phyloP scores from a whole-genome alignment of 2,329 filamentous ascomycete genomes.

The Ophiocordyceps australis region DNA sequence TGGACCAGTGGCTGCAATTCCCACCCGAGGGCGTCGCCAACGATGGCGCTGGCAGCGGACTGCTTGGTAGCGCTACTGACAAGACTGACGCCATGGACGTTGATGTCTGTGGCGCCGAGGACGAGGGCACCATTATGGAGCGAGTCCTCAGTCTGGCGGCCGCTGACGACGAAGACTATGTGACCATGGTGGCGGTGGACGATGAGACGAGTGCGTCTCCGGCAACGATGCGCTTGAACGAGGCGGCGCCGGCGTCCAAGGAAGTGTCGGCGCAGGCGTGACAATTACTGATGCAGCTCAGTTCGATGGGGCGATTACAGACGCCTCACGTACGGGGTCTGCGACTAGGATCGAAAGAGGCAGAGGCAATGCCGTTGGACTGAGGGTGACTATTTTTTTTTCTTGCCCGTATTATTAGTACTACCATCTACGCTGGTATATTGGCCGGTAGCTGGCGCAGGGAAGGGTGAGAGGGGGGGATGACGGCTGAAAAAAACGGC shows the following conservation, averaged over 20 bases:
- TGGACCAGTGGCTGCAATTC: constrained; percentile 41
- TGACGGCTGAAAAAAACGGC: no score
- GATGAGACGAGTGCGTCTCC: neutral
- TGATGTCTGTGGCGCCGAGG: constrained; percentile 2
- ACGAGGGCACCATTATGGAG: constrained; percentile 10
- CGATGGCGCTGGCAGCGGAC: constrained; percentile 11
- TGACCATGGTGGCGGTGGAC: constrained; percentile 2
- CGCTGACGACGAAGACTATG: constrained; percentile 10
- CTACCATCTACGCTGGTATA: no score
- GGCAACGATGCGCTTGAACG: neutral
- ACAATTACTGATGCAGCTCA: constrained; percentile 1
- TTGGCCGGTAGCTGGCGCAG: no score
- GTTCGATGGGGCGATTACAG: neutral
- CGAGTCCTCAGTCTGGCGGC: constrained; percentile 11
- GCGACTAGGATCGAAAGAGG: no score
- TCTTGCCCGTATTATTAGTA: no score
- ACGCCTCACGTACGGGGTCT: no score
- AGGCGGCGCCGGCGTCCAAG: constrained; percentile 1
- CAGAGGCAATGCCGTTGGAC: no score
- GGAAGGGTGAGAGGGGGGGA: no score
- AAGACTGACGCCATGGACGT: neutral
- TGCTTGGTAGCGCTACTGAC: neutral
- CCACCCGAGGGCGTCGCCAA: constrained; percentile 27
- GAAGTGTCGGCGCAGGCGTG: constrained; percentile 1
- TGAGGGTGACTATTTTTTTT: no score